Evolutionary conservation across 768 basidiomycete genomes (phyloP).

Genomic region (Tephrocybe sp.): DNA sequence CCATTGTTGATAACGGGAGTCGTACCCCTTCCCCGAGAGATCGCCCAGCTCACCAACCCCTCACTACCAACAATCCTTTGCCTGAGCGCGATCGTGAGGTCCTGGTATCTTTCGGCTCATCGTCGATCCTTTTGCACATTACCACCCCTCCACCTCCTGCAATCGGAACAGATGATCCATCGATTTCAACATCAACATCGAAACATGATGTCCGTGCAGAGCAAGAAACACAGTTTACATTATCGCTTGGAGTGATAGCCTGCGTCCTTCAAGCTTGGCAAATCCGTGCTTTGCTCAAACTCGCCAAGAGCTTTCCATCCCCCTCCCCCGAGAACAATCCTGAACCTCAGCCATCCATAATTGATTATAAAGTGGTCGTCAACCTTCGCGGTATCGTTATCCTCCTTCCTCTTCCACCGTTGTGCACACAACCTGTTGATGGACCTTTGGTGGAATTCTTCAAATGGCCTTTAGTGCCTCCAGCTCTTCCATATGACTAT

Average conservation of each 20-base stretch:
- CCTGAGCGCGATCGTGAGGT: conserved; percentile 36
- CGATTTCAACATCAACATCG: conserved; percentile 7
- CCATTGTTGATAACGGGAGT: conserved; percentile 2
- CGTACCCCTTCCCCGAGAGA: conserved; percentile 17
- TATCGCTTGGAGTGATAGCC: conserved; percentile 52
- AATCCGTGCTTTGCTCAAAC: conserved; percentile 46
- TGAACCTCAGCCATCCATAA: neutral
- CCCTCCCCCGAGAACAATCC: conserved; percentile 10
- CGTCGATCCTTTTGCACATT: conserved; percentile 60
- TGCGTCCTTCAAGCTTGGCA: conserved; percentile 59
- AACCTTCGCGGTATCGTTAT: conserved; percentile 42
- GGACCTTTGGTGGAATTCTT: conserved; percentile 41
- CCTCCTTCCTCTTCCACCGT: conserved; percentile 44
- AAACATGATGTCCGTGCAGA: conserved; percentile 6
- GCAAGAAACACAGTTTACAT: conserved; percentile 38
- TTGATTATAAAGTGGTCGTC: neutral
- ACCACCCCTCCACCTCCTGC: conserved; percentile 40
- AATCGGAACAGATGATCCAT: neutral
- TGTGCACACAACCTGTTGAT: conserved; percentile 13
- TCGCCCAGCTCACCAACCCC: conserved; percentile 1
- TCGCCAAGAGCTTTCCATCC: conserved; percentile 34
- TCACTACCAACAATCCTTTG: conserved; percentile 1
- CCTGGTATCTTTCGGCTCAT: conserved; percentile 61
- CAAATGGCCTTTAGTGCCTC: conserved; percentile 59
- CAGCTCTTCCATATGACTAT: conserved; percentile 47